Evolutionary conservation across 768 basidiomycete species (phyloP).

Genomic region (Hypsizygus marmoreus): DNA sequence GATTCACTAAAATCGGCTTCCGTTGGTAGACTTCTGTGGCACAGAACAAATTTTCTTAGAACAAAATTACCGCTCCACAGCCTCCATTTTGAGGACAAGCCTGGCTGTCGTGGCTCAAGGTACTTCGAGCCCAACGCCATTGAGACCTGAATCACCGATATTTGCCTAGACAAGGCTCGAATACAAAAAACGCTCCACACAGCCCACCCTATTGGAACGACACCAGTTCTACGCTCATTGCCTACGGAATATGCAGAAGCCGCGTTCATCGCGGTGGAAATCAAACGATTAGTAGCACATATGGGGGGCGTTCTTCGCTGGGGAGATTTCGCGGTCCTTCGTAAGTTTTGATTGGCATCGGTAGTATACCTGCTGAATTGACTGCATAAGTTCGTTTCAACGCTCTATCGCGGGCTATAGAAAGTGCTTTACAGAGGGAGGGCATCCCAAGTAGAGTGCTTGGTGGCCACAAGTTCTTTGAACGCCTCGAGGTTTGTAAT

Average conservation of each 20-base stretch:
- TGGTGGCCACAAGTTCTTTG: slow-evolving; percentile 85
- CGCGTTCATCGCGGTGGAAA: slow-evolving; percentile 69
- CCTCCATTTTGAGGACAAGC: slow-evolving; percentile 69
- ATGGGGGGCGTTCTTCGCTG: slow-evolving; percentile 72
- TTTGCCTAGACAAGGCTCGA: slow-evolving; percentile 62
- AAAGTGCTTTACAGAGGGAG: slow-evolving; percentile 73
- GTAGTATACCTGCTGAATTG: slow-evolving; percentile 1
- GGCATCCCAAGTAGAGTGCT: slow-evolving; percentile 79
- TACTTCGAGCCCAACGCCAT: slow-evolving; percentile 22
- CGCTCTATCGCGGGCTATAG: slow-evolving; percentile 74
- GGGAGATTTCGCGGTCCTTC: slow-evolving; percentile 79
- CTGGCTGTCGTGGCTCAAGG: slow-evolving; percentile 85
- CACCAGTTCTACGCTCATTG: slow-evolving; percentile 59
- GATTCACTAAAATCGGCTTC: not conserved
- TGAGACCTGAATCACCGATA: not conserved
- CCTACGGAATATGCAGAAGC: slow-evolving; percentile 65
- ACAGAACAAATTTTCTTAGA: slow-evolving; percentile 76
- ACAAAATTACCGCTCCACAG: slow-evolving; percentile 86
- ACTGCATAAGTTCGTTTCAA: slow-evolving; percentile 71
- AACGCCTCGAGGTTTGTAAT: slow-evolving; percentile 66
- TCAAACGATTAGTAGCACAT: slow-evolving; percentile 70
- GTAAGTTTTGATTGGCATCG: slow-evolving; percentile 43
- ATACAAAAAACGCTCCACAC: slow-evolving; percentile 75
- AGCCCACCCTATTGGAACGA: slow-evolving; percentile 61
- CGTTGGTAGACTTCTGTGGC: slow-evolving; percentile 57